Conservation (phyloP, 352 stramenopile genomes). For the Globisporangium carolinianum region DNA sequence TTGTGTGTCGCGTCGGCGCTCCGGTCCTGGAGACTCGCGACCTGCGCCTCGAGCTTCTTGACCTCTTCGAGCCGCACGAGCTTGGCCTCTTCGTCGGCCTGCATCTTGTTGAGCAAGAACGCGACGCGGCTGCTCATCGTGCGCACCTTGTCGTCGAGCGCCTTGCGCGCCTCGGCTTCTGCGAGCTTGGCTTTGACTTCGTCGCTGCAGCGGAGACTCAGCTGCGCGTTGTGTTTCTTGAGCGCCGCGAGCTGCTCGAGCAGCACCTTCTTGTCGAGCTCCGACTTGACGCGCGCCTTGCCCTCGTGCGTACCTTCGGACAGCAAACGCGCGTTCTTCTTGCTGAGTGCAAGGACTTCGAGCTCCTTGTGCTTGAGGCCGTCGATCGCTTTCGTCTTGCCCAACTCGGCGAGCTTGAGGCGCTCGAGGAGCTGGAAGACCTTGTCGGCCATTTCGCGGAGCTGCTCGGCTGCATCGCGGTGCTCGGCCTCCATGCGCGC, state of each 20-base stretch:
- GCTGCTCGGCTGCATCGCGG: constrained; percentile 91
- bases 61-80: constrained; percentile 90
- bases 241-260: constrained; percentile 92
- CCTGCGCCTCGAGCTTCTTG: constrained; percentile 92
- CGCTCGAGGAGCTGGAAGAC: constrained; percentile 94
- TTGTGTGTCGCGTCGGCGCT: constrained; percentile 87
- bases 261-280: constrained; percentile 92
- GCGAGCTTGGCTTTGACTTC: constrained; percentile 92
- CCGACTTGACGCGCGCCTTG: constrained; percentile 90
- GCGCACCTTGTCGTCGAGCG: constrained; percentile 92
- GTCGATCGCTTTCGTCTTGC: constrained; percentile 95
- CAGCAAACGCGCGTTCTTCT: constrained; percentile 91
- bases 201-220: constrained; percentile 89
- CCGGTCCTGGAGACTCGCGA: constrained; percentile 85
- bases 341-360: constrained; percentile 92
- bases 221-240: constrained; percentile 94
- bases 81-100: constrained; percentile 93
- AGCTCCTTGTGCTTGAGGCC: constrained; percentile 91
- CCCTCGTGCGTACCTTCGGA: constrained; percentile 93
- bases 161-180: constrained; percentile 87
- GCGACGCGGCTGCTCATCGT: constrained; percentile 90
- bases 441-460: constrained; percentile 97
- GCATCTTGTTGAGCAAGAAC: constrained; percentile 96
- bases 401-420: constrained; percentile 93
- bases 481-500: constrained; percentile 94